A percentile compares a stretch with the other conserved stretches of the same genome.
phyloP scores from a whole-genome alignment of 2,329 filamentous ascomycete genomes.

The Cercospora sojina region DNA sequence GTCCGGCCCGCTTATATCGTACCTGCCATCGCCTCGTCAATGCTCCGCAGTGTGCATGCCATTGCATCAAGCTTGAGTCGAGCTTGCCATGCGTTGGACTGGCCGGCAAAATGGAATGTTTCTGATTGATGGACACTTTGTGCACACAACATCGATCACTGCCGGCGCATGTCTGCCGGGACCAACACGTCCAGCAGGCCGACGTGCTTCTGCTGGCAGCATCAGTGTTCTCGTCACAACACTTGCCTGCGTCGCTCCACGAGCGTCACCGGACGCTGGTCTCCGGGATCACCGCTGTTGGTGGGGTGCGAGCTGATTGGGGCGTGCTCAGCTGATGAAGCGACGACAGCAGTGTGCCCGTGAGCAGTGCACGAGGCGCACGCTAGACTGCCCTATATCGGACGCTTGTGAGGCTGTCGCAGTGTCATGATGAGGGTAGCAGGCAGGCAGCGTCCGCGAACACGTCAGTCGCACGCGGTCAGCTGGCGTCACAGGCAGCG shows the following conservation, averaged over 20 bases:
- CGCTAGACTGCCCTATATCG: background rate
- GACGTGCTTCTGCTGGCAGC: background rate
- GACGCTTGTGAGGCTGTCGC: background rate
- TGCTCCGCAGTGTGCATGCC: background rate
- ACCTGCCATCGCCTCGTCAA: background rate
- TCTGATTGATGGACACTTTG: background rate
- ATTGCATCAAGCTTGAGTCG: background rate
- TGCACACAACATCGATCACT: no score
- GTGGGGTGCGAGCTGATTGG: background rate
- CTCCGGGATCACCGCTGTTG: background rate
- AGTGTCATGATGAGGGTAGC: background rate
- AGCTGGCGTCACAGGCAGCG: background rate
- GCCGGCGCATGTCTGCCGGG: no score
- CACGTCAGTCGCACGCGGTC: background rate
- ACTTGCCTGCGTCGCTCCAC: background rate
- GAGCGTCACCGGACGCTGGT: background rate
- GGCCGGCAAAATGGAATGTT: background rate
- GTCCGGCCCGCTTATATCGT: background rate
- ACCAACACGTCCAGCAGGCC: no score
- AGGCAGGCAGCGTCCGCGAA: background rate
- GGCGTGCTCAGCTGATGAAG: background rate
- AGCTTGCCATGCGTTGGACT: background rate
- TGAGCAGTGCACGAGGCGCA: background rate
- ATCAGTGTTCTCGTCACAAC: background rate
- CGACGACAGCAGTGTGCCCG: background rate